Percentiles rank a stretch among this genome's conserved stretches.
Conservation (phyloP, 371 early-diverging fungal species). For the Lichtheimia hyalospora region DNA sequence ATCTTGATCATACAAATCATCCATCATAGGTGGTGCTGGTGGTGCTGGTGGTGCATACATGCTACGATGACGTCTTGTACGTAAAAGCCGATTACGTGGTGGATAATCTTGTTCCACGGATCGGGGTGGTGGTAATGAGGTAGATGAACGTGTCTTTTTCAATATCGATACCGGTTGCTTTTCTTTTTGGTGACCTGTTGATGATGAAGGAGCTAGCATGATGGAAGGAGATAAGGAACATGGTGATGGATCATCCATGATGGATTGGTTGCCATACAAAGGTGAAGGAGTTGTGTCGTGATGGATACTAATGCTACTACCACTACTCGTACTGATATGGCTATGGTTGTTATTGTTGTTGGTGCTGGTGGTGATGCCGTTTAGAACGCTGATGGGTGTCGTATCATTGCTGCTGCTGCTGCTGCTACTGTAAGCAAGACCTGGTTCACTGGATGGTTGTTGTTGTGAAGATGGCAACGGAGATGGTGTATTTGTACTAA, state of each 20-base stretch:
- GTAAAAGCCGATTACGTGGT: too few relatives aligned
- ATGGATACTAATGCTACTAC: too few relatives aligned
- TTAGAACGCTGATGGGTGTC: too few relatives aligned
- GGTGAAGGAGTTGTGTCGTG: neutral
- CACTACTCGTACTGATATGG: neutral
- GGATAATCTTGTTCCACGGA: neutral
- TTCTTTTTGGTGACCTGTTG: neutral
- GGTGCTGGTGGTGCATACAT: too few relatives aligned
- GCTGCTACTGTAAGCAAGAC: neutral
- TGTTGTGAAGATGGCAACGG: neutral
- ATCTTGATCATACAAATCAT: too few relatives aligned
- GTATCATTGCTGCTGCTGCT: neutral
- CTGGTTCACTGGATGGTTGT: neutral
- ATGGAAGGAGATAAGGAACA: neutral
- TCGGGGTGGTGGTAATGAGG: conserved; percentile 1
- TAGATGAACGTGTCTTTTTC: conserved; percentile 5
- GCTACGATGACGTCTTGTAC: too few relatives aligned
- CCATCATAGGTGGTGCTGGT: too few relatives aligned
- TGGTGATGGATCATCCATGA: conserved; percentile 1
- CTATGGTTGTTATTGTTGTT: neutral
- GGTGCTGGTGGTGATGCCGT: neutral
- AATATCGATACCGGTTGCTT: conserved; percentile 5
- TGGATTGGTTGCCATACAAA: neutral
- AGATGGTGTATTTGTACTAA: neutral
- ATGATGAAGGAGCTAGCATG: conserved; percentile 1